Evolutionary conservation across 495 filamentous ascomycete genomes (phyloP).

Genomic region (Hyaloscypha hepaticicola): DNA sequence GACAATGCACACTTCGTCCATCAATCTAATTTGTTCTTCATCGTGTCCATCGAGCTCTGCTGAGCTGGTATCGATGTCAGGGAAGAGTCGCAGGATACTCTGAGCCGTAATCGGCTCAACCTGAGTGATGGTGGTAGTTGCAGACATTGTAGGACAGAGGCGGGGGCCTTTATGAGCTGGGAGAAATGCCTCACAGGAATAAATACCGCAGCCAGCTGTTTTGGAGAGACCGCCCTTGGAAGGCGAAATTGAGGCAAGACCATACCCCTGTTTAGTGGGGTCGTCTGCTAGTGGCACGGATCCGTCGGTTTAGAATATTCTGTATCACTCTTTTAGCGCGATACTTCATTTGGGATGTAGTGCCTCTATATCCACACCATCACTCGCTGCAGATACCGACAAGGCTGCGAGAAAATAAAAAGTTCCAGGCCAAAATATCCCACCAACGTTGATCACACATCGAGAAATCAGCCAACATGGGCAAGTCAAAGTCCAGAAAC

Average conservation of each 20-base stretch:
- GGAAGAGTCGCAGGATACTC: slow-evolving; percentile 85
- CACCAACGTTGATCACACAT: background rate
- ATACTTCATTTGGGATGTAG: background rate
- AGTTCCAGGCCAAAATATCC: background rate
- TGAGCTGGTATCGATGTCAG: slow-evolving; percentile 90
- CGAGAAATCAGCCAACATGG: slow-evolving; percentile 24
- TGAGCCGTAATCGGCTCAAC: slow-evolving; percentile 71
- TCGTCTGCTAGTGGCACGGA: background rate
- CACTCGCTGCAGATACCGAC: background rate
- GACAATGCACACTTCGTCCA: slow-evolving; percentile 99
- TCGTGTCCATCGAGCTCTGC: slow-evolving; percentile 83
- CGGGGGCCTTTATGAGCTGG: background rate
- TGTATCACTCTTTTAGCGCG: background rate
- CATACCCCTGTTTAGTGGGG: slow-evolving; percentile 9
- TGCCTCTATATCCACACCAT: background rate
- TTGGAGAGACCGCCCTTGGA: background rate
- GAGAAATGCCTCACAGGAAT: slow-evolving; percentile 19
- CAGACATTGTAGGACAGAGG: slow-evolving; percentile 22
- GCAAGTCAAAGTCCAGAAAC: slow-evolving; percentile 31
- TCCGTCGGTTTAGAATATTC: background rate
- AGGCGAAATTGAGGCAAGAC: background rate
- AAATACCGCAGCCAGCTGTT: slow-evolving; percentile 27
- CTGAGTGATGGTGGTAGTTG: slow-evolving; percentile 39
- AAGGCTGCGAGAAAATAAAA: background rate
- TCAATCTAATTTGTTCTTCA: slow-evolving; percentile 93